phyloP scores from a whole-genome alignment of 2,329 filamentous ascomycete genomes.

The Simplicillium aogashimaense region DNA sequence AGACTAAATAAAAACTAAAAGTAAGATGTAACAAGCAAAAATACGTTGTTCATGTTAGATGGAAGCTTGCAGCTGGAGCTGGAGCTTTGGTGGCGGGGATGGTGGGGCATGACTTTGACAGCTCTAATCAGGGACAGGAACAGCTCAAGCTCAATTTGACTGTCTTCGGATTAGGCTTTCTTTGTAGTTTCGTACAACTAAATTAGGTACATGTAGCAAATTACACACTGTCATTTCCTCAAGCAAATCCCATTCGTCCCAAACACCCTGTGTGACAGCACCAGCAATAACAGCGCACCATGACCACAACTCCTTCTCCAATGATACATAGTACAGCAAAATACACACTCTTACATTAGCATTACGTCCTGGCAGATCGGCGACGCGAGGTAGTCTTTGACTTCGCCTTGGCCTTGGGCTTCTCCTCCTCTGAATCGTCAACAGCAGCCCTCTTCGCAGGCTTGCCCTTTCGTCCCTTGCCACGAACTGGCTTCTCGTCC shows the following conservation, averaged over 20 bases:
- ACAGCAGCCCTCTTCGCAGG: slow-evolving; percentile 11
- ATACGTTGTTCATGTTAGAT: no score
- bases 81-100: slow-evolving; percentile 2
- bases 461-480: background rate
- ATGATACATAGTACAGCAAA: background rate
- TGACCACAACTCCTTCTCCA: no score
- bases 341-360: background rate
- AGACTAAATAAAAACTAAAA: no score
- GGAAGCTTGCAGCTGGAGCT: background rate
- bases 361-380: slow-evolving; percentile 15
- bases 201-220: no score
- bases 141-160: no score
- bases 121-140: background rate
- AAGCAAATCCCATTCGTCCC: background rate
- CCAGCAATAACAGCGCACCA: background rate
- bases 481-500: slow-evolving; percentile 8
- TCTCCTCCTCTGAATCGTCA: slow-evolving; percentile 11
- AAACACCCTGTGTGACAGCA: background rate
- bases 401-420: slow-evolving; percentile 21
- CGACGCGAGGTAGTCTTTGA: slow-evolving; percentile 17
- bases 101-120: slow-evolving; percentile 6
- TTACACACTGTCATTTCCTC: background rate
- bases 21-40: no score
- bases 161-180: no score
- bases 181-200: no score